Percentiles rank a stretch among this genome's conserved stretches.
phyloP scores from a whole-genome alignment of 768 basidiomycete species.

The Hypholoma fasciculare region DNA sequence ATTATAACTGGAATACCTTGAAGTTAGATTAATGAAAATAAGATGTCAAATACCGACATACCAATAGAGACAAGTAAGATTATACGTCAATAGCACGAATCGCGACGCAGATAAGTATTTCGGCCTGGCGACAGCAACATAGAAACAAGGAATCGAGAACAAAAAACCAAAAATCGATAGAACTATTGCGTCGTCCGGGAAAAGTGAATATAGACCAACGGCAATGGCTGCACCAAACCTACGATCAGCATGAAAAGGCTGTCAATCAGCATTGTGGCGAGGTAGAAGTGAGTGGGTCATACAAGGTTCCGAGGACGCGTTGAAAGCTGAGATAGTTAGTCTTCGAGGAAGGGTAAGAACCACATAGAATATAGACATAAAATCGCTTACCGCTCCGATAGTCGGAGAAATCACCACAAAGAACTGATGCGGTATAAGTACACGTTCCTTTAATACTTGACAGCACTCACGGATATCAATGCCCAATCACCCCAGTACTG shows the following conservation, averaged over 20 bases:
- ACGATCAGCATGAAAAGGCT: conserved; percentile 7
- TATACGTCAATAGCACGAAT: conserved; percentile 86
- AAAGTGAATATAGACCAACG: conserved; percentile 66
- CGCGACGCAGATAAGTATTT: conserved; percentile 73
- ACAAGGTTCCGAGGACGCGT: conserved; percentile 86
- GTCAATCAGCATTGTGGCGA: neutral
- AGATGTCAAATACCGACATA: conserved; percentile 27
- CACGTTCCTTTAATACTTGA: neutral
- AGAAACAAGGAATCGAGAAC: conserved; percentile 93
- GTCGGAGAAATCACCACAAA: conserved; percentile 92
- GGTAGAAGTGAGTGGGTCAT: conserved; percentile 23
- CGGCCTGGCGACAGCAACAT: conserved; percentile 80
- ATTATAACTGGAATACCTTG: conserved; percentile 63
- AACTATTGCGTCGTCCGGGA: conserved; percentile 72
- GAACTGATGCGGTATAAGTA: conserved; percentile 43
- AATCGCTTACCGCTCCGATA: conserved; percentile 68
- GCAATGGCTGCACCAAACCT: conserved; percentile 83
- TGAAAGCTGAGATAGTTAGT: conserved; percentile 86
- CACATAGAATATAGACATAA: neutral
- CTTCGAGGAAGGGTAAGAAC: conserved; percentile 33
- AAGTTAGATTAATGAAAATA: neutral
- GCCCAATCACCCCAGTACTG: conserved; percentile 95
- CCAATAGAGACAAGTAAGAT: conserved; percentile 79
- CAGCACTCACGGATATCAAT: conserved; percentile 73
- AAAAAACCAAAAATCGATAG: conserved; percentile 86